Evolutionary conservation across 345 rosid species (phyloP).

Genomic region (Gossypium stocksii): DNA sequence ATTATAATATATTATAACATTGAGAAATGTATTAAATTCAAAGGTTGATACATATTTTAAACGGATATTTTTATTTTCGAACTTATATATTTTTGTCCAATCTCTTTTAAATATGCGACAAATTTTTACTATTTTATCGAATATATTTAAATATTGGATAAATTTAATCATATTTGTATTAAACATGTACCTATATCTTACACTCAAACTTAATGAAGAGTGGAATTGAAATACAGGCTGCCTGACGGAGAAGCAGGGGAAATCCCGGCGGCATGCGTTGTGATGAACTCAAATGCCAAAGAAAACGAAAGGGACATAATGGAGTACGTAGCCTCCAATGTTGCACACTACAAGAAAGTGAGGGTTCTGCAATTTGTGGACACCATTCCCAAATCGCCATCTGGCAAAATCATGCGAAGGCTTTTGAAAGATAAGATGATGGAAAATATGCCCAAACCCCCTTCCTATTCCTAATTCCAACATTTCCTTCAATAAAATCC

Average conservation of each 20-base stretch:
- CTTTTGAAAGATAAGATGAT: slow-evolving; percentile 53
- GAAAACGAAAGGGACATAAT: slow-evolving; percentile 66
- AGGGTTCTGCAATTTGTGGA: slow-evolving; percentile 73
- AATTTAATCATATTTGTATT: too few species aligned
- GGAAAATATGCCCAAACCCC: slow-evolving; percentile 24
- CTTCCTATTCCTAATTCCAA: neutral
- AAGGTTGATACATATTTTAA: too few species aligned
- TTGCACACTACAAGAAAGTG: slow-evolving; percentile 83
- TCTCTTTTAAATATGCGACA: too few species aligned
- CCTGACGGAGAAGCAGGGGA: slow-evolving; percentile 96
- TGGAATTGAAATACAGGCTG: slow-evolving; percentile 33
- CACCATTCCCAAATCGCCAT: slow-evolving; percentile 76
- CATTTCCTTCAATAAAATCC: neutral
- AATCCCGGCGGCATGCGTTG: slow-evolving; percentile 88
- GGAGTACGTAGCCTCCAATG: slow-evolving; percentile 60
- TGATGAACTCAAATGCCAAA: slow-evolving; percentile 40
- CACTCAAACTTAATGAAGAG: too few species aligned
- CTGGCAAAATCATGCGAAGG: slow-evolving; percentile 91
- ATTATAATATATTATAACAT: too few species aligned
- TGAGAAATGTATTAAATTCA: too few species aligned
- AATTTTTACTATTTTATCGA: too few species aligned
- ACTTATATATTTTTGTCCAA: too few species aligned
- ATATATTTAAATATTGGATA: too few species aligned
- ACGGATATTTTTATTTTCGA: too few species aligned
- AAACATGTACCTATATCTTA: too few species aligned